Conservation (phyloP, 306 rosid species). For the Astragalus membranaceus region DNA sequence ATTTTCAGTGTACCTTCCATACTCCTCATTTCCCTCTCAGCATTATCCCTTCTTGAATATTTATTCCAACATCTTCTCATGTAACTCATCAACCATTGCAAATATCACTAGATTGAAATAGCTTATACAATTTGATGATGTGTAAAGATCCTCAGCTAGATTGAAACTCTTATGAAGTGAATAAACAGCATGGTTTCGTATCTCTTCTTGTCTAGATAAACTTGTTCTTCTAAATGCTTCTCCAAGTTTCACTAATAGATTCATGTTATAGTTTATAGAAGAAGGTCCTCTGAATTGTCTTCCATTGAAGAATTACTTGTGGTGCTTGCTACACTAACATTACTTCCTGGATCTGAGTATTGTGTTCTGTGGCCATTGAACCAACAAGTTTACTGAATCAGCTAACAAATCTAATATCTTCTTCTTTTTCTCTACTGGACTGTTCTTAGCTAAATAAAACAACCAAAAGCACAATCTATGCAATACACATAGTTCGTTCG, state of each 20-base stretch:
- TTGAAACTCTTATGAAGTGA: conserved; percentile 59
- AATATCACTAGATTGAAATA: conserved; percentile 72
- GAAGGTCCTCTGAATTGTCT: conserved; percentile 37
- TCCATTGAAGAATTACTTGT: conserved; percentile 54
- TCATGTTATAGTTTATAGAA: conserved; percentile 45
- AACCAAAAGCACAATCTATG: conserved; percentile 73
- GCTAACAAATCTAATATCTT: conserved; percentile 60
- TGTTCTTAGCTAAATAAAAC: conserved; percentile 68
- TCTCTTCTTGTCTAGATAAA: conserved; percentile 77
- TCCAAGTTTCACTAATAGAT: conserved; percentile 68
- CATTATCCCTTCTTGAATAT: conserved; percentile 72
- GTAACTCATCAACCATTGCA: conserved; percentile 87
- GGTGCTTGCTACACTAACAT: conserved; percentile 38
- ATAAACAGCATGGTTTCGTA: conserved; percentile 67
- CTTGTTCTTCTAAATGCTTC: conserved; percentile 70
- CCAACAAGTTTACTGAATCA: conserved; percentile 51
- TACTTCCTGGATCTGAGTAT: conserved; percentile 51
- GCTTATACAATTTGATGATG: conserved; percentile 49
- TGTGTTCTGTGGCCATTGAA: conserved; percentile 61
- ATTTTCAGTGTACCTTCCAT: conserved; percentile 86
- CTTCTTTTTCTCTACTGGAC: conserved; percentile 71
- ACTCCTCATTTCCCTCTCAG: conserved; percentile 84
- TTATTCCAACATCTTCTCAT: conserved; percentile 90
- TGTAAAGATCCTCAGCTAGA: conserved; percentile 58
- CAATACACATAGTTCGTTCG: conserved; percentile 51